Base-by-base conservation (phyloP, 352 stramenopile genomes). In the Globisporangium spiculum region DNA sequence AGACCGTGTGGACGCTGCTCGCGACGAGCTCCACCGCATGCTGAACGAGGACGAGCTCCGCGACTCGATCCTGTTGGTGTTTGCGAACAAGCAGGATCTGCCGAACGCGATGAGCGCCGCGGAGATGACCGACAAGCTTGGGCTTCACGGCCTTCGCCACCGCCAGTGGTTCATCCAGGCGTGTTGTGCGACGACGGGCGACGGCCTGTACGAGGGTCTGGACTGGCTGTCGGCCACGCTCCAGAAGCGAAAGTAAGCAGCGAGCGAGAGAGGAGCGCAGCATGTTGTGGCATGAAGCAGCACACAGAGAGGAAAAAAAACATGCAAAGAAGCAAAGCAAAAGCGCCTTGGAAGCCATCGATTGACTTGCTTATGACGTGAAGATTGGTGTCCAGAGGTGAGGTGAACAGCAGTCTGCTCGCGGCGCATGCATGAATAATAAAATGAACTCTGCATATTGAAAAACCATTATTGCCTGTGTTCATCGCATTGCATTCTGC, bases 81-180 rank as follows among this genome's bases (percentile, higher is more conserved):
- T 99, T 75, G 97, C 97, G 58, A 99, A 99, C 88, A 99, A 99
- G 86, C 98, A 99, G 82, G 98, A 99, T 94, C 81, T 99, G 74
- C 97, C 98, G 32, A 98, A 99, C 79, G 97, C 96, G 63, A 98
- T 99, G 94, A 94, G 87, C 69, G 97, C 97, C 16, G 92, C 96
- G n/a, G 97, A 99, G 81, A 98, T 99, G 92, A 99, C 98, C 55
- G 94, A 99, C 75, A 99, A 99, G 89, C 84, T 99, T 62, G 97
- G 97, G 70, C 89, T 99, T 65, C 96, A 99, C 77, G 92, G 90
- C 65, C 84, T 99, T 27, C 96, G 97, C 71, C 95, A 98, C 76
- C 90, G 97, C 76, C 96, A 99, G 84, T 99, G 98, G 98, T 99
- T 98, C 85, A 99, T 99, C 77, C 97, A 99, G 90, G 94, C 97